These are phyloP conservation scores for Fusarium albosuccineum DNA, from an alignment of 2,329 filamentous ascomycete genomes.

Conservation along the genomic window DNA sequence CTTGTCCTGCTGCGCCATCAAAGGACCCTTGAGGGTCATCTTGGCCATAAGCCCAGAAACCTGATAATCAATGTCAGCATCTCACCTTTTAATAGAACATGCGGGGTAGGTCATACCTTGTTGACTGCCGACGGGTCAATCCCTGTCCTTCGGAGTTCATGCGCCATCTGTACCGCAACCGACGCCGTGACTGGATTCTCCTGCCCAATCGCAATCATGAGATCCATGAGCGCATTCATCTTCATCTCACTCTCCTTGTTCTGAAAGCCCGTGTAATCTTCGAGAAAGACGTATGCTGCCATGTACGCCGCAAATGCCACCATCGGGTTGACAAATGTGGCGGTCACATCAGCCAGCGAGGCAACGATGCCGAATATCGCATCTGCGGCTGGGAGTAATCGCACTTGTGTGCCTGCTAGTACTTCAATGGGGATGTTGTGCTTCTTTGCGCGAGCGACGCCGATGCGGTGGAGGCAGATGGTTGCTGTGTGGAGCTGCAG, in stretches of 20 bases:
- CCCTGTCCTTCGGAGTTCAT: constrained; percentile 66
- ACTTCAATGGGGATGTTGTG: constrained; percentile 14
- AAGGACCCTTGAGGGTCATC: constrained; percentile 28
- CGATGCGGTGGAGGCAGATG: constrained; percentile 88
- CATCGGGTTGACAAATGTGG: constrained; percentile 74
- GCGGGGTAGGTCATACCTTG: constrained; percentile 26
- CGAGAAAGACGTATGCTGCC: constrained; percentile 77
- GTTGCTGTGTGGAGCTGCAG: constrained; percentile 86
- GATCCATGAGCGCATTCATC: constrained; percentile 75
- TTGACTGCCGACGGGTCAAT: constrained; percentile 42
- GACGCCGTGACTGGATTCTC: constrained; percentile 77
- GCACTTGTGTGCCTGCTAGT: constrained; percentile 66
- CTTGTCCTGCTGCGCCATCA: constrained; percentile 33
- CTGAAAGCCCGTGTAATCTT: constrained; percentile 75
- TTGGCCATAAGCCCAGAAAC: constrained; percentile 32
- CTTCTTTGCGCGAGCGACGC: constrained; percentile 76
- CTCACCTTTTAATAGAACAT: not conserved
- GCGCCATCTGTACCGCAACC: constrained; percentile 76
- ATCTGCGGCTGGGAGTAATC: constrained; percentile 81
- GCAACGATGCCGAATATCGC: constrained; percentile 83
- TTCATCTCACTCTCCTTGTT: constrained; percentile 64
- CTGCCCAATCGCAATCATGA: constrained; percentile 73
- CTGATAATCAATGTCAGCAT: constrained; percentile 7
- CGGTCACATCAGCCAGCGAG: constrained; percentile 58
- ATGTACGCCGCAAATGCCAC: constrained; percentile 79